These are phyloP conservation scores for Echinochloa phyllopogon DNA, from an alignment of 176 grass and related monocot genomes.

Conservation along the genomic window DNA sequence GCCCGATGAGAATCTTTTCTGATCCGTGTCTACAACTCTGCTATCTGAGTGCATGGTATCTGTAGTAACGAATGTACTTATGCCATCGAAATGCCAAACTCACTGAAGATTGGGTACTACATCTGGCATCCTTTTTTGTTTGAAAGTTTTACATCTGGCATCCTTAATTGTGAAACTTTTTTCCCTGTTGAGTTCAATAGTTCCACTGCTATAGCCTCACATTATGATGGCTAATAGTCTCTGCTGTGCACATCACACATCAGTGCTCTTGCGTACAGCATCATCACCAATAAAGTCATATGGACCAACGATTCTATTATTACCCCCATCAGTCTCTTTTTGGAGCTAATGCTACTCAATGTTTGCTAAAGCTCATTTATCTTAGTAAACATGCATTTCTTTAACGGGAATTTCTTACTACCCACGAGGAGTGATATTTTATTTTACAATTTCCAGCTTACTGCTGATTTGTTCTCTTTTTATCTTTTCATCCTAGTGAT, in stretches of 20 bases:
- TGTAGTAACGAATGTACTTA: constrained; percentile 5
- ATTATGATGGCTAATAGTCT: constrained; percentile 28
- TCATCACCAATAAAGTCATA: constrained; percentile 10
- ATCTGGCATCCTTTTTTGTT: constrained; percentile 32
- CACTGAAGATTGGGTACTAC: constrained; percentile 3
- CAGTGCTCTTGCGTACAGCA: constrained; percentile 6
- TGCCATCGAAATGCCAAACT: constrained; percentile 27
- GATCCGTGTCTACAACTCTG: constrained; percentile 1
- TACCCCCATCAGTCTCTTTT: background rate
- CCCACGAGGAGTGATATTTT: background rate
- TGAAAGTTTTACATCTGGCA: constrained; percentile 23
- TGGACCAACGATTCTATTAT: background rate
- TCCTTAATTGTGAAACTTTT: constrained; percentile 27
- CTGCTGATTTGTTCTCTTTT: background rate
- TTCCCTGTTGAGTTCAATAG: constrained; percentile 10
- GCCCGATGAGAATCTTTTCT: constrained; percentile 34
- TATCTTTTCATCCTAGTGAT: background rate
- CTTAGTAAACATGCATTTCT: background rate
- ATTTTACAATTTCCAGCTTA: constrained; percentile 7
- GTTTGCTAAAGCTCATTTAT: background rate
- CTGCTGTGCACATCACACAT: constrained; percentile 21
- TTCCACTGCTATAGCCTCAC: constrained; percentile 6
- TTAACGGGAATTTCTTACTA: background rate
- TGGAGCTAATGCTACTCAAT: constrained; percentile 38
- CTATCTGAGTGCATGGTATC: constrained; percentile 27